A percentile compares a stretch with the other conserved stretches of the same genome.
phyloP scores from a whole-genome alignment of 1,284 basidiomycete genomes.

The Pseudozyma tsukubaensis region DNA sequence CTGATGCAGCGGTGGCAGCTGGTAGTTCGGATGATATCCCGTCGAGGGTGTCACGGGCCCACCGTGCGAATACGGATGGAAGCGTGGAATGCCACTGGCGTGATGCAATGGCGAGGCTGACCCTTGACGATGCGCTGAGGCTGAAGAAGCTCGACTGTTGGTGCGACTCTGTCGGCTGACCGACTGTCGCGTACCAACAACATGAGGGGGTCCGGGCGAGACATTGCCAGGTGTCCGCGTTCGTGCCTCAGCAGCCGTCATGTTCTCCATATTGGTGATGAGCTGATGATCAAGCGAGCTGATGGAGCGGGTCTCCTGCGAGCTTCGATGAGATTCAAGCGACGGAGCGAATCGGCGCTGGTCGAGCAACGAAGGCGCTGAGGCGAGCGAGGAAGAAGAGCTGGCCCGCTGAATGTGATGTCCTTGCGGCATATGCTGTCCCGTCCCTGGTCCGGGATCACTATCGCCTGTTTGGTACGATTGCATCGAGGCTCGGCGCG shows the following conservation, averaged over 20 bases:
- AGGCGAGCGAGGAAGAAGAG: conserved; percentile 54
- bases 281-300: conserved; percentile 63
- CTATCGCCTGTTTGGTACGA: conserved; percentile 61
- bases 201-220: conserved; percentile 51
- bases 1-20: conserved; percentile 50
- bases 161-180: conserved; percentile 55
- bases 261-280: conserved; percentile 63
- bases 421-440: conserved; percentile 28
- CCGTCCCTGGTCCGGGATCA: conserved; percentile 56
- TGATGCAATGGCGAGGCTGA: conserved; percentile 64
- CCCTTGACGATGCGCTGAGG: conserved; percentile 58
- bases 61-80: conserved; percentile 63
- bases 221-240: conserved; percentile 50
- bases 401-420: conserved; percentile 56
- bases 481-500: conserved; percentile 57
- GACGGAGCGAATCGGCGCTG: conserved; percentile 49
- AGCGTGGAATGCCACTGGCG: conserved; percentile 57
- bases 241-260: conserved; percentile 59
- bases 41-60: conserved; percentile 30
- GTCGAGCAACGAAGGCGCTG: conserved; percentile 50
- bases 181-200: conserved; percentile 49
- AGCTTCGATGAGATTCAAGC: conserved; percentile 49
- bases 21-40: conserved; percentile 39
- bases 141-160: conserved; percentile 58
- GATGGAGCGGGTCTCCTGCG: conserved; percentile 50